Evolutionary conservation across 2,329 filamentous ascomycete species (phyloP).

Genomic region (Diaporthe caulivora): DNA sequence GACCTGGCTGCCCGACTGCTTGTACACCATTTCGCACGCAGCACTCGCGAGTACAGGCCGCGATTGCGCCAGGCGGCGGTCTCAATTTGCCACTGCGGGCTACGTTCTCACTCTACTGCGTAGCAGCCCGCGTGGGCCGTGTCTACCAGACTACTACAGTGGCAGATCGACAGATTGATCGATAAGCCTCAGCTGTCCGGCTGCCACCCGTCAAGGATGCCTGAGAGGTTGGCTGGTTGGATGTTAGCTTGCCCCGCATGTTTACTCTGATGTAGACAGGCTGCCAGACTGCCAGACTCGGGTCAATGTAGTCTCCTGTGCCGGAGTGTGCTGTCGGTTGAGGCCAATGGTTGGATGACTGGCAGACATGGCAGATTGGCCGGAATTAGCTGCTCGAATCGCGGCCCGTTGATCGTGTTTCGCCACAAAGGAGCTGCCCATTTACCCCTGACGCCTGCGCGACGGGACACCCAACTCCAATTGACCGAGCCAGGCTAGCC

Average conservation of each 20-base stretch:
- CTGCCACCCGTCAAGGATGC: constrained; percentile 6
- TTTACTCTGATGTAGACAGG: too few relatives aligned
- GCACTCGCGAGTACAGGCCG: background rate
- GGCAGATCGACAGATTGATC: background rate
- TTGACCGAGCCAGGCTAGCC: constrained; percentile 11
- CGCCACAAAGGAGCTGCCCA: constrained; percentile 23
- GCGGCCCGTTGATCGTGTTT: constrained; percentile 30
- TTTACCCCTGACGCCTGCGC: constrained; percentile 26
- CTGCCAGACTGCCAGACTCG: too few relatives aligned
- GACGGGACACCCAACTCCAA: background rate
- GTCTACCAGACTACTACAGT: background rate
- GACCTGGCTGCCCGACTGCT: background rate
- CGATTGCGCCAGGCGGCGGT: constrained; percentile 11
- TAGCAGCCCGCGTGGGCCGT: background rate
- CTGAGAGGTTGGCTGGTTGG: too few relatives aligned
- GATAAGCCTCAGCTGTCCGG: background rate
- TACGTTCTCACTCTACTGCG: background rate
- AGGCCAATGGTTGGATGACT: constrained; percentile 5
- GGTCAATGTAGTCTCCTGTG: background rate
- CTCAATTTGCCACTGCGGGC: constrained; percentile 18
- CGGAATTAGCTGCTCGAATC: constrained; percentile 23
- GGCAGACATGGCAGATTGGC: constrained; percentile 15
- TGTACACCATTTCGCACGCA: too few relatives aligned
- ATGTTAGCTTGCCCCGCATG: too few relatives aligned
- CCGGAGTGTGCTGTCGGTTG: background rate